Base-by-base conservation (phyloP, 257 asterid genomes). In the Solanum verrucosum region DNA sequence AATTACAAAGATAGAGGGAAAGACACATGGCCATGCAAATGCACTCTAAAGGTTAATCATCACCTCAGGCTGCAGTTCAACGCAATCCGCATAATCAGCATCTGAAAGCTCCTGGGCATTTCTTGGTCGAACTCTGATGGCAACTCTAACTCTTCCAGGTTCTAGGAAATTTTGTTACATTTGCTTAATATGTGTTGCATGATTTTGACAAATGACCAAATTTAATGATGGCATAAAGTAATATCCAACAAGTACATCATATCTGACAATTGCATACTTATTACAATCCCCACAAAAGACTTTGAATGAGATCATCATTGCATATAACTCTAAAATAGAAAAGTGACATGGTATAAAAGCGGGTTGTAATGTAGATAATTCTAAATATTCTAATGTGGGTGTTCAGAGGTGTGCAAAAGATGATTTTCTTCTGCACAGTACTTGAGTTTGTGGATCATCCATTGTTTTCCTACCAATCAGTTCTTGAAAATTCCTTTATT, bases 1-100 rank as follows among this genome's bases (percentile, higher is more conserved):
- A 10, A 79, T 25, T 18, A 56, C 83, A 84, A 25, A 83, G 31
- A 84, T n/a, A 18, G 52, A 29, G 40, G 40, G 15, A 87, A 71
- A 83, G 68, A 38, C 44, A 85, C 38, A 68, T n/a, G 37, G 31
- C 42, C 75, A 65, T 25, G 72, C 83, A 84, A 60, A 86, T 79
- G 29, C 33, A 6, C 33, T 38, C 20, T 16, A 85, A 11, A 85
- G 82, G n/a, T 60, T 15, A 65, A 85, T 93, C 83, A 85, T 93
- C 83, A 96, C 99, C 98, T 96, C 99, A 29, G 98, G 97, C 90
- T 96, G 98, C 92, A 96, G 90, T 88, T 96, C 99, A 85, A 95
- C 93, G 59, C 98, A 96, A 35, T 92, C 98, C 33, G 97, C 92
- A 91, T 92, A 95, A 91, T 96, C 98, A 31, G 93, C 91, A 91